These are phyloP conservation scores for Colletotrichum spinosum DNA, from an alignment of 2,329 filamentous ascomycete species.

Conservation along the genomic window DNA sequence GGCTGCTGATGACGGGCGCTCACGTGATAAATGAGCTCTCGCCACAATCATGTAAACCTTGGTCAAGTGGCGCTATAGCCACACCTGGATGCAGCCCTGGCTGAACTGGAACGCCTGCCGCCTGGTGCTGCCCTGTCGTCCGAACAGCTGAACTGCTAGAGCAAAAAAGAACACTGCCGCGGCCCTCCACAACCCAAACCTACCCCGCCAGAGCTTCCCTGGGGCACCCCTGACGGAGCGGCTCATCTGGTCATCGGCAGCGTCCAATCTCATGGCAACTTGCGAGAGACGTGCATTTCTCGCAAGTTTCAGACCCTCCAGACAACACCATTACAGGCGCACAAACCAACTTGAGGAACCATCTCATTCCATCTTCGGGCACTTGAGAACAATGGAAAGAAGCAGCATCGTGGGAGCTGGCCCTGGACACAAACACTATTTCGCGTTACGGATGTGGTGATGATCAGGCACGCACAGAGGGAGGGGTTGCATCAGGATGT, in stretches of 20 bases:
- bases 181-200: slow-evolving; percentile 30
- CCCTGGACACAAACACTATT: not conserved
- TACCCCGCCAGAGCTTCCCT: slow-evolving; percentile 32
- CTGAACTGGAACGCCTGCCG: not conserved
- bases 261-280: slow-evolving; percentile 12
- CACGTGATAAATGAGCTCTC: no score
- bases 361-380: slow-evolving; percentile 26
- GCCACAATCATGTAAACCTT: no score
- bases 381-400: not conserved
- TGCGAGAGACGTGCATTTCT: slow-evolving; percentile 18
- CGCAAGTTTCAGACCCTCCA: slow-evolving; percentile 17
- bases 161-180: slow-evolving; percentile 12
- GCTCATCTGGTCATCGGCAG: slow-evolving; percentile 15
- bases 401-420: not conserved
- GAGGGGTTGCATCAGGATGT: slow-evolving; percentile 20
- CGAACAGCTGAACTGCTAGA: slow-evolving; percentile 32
- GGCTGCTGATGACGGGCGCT: not conserved
- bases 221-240: slow-evolving; percentile 12
- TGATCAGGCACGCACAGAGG: slow-evolving; percentile 33
- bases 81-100: no score
- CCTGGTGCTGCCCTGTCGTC: slow-evolving; percentile 25
- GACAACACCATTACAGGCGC: not conserved
- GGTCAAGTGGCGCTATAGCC: no score
- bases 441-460: slow-evolving; percentile 9
- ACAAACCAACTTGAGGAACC: slow-evolving; percentile 1